Conservation (phyloP, 2,329 filamentous ascomycete species). For the Ambrosiella beaveri region DNA sequence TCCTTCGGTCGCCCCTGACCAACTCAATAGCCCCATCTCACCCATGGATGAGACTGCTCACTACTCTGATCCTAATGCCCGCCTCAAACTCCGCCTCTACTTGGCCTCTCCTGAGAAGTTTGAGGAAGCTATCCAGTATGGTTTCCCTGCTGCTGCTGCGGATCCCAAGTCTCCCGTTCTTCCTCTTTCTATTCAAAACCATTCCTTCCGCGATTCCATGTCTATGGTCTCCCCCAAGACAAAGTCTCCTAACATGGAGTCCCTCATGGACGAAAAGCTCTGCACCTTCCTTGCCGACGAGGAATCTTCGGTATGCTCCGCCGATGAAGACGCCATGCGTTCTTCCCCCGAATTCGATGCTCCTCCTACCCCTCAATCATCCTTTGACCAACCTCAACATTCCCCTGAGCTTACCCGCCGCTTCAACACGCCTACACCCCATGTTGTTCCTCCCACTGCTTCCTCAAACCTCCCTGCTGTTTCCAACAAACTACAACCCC, state of each 20-base stretch:
- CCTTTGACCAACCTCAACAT: background rate
- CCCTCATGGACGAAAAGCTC: constrained; percentile 15
- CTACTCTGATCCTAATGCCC: constrained; percentile 79
- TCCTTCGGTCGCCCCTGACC: constrained; percentile 1
- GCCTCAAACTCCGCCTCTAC: constrained; percentile 70
- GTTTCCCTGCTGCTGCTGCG: constrained; percentile 49
- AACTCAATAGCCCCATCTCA: constrained; percentile 14
- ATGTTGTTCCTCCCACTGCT: constrained; percentile 4
- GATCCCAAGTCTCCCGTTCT: constrained; percentile 15
- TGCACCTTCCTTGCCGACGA: constrained; percentile 21
- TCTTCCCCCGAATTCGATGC: constrained; percentile 43
- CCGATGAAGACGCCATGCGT: constrained; percentile 24
- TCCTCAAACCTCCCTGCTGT: constrained; percentile 15
- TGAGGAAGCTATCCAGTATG: constrained; percentile 86
- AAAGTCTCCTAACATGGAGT: constrained; percentile 18
- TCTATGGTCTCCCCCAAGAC: constrained; percentile 12
- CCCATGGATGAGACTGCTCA: constrained; percentile 59
- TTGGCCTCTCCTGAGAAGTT: constrained; percentile 86
- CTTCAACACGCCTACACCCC: no score
- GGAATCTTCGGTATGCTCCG: constrained; percentile 35
- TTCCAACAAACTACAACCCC: constrained; percentile 16
- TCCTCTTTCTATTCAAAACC: constrained; percentile 2
- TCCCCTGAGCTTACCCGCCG: background rate
- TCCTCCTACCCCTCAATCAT: constrained; percentile 35
- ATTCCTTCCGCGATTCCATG: constrained; percentile 4